Evolutionary conservation across 106 monocot species (phyloP), one percentile per base, ranked within the genome.

Genomic region (Phalaenopsis aphrodite): DNA sequence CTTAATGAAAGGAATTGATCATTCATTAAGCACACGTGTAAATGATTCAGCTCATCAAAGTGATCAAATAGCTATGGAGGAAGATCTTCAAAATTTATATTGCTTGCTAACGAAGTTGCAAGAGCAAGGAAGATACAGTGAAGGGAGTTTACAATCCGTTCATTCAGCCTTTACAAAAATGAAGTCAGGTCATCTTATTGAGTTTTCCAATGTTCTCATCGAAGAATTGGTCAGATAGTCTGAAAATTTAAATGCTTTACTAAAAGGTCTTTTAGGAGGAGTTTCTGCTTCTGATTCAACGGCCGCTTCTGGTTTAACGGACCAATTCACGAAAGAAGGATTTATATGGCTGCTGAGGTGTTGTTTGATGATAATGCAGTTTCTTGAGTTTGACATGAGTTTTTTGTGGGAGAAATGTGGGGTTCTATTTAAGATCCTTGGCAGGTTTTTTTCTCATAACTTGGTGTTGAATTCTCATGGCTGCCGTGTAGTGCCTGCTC

Each of bases 361-460:
- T 78, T 87, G 81, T 67, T 66, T 84, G 65, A 57, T 37, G 49
- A 45, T 84, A 14, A 5, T 87, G 77, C 65, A 69, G 19, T 81
- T 84, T 78, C 74, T 87, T 4, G 81, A 84, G 75, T 84, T 87
- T 46, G 78, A 84, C 64, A 56, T 78, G 3, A 78, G 55, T 68
- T 52, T 81, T 75, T 73, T 87, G 41, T 47, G 78, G 75, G 81
- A 81, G 76, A 84, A 75, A 79, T 87, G 84, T 38, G 64, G 75
- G 55, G 56, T 79, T 68, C 24, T 87, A 48, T 12, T 78, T 52
- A 69, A 66, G 19, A 49, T 84, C 11, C 78, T 87, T 47, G 21
- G 72, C 48, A 84, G 74, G 65, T 15, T 87, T 41, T 78, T 72
- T 45, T 17, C 52, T 18, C 42, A 8, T 21, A 24, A 73, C 43